Conservation (phyloP, 768 basidiomycete genomes). For the Mycena galopus region DNA sequence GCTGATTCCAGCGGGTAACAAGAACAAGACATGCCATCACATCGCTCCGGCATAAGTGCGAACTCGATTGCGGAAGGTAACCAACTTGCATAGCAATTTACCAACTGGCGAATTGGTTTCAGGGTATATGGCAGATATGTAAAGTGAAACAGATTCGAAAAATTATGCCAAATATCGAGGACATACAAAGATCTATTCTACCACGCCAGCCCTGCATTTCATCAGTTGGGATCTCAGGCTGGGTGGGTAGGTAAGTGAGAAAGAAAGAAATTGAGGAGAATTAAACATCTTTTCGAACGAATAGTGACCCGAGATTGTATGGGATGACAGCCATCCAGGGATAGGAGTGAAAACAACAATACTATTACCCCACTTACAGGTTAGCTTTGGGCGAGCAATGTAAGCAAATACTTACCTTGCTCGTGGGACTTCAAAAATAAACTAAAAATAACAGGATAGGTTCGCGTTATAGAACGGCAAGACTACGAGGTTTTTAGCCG, state of each 20-base stretch:
- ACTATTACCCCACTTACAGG: background rate
- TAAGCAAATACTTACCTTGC: background rate
- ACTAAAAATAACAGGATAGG: background rate
- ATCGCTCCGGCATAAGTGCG: background rate
- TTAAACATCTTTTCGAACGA: background rate
- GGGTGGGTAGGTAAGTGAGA: background rate
- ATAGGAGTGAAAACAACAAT: background rate
- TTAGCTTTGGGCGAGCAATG: slow-evolving; percentile 1
- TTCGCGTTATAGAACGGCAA: background rate
- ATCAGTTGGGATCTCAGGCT: too few relatives aligned
- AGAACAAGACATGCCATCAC: background rate
- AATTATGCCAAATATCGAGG: background rate
- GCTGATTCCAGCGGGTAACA: too few relatives aligned
- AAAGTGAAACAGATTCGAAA: background rate
- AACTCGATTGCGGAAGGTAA: background rate
- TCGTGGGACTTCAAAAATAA: too few relatives aligned
- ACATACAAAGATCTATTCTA: background rate
- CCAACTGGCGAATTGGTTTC: background rate
- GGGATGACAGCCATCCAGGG: slow-evolving; percentile 1
- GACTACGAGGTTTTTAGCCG: background rate
- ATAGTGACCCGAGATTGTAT: background rate
- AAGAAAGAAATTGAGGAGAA: too few relatives aligned
- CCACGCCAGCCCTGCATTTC: background rate
- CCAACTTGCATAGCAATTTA: background rate
- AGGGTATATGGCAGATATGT: background rate